Base-by-base conservation (phyloP, 2,329 filamentous ascomycete species). In the Nemania sp. region DNA sequence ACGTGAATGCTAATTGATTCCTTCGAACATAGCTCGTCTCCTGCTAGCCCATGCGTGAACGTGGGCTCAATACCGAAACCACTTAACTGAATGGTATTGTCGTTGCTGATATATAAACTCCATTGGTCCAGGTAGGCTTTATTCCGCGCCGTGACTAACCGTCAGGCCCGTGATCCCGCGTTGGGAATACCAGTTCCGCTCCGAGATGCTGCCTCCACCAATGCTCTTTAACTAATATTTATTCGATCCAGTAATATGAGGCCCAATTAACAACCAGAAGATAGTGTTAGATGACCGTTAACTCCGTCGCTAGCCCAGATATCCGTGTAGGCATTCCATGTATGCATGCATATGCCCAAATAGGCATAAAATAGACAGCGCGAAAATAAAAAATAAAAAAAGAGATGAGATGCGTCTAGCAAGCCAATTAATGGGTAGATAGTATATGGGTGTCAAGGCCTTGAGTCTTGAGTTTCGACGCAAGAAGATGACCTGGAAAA, bases 241-340 rank as follows among this genome's bases (percentile, higher is more conserved):
- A 14, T 39, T 33, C 26, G 19, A 45, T 41, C 40, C 42, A 26
- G 44, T 37, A 17, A 49, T 23, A 48, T 37, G 43, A 44, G 39
- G n/a, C 51, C 42, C 28, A 45, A 14, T 11, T 37, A 28, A 28
- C 15, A 22, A 46, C 34, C 14, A 41, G 47, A 34, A 11, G 19
- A 11, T 26, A 22, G 17, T 37, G 20, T 30, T 40, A 48, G 36
- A 45, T 31, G 23, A 26, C 57, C 57, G 23, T 54, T 12, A 66
- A 66, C 64, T 64, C 64, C 63, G 39, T 55, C 62, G 61, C 62
- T 64, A 33, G 49, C 58, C 52, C 52, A 59, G 49, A 56, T 40
- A 64, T 46, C 49, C 54, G 52, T 20, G 37, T 47, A 50, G 50
- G 23, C 47, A 26, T 49, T 39, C 49, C 22, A 41, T 12, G 12